phyloP scores from a whole-genome alignment of 306 rosid genomes.

The Casuarina glauca region DNA sequence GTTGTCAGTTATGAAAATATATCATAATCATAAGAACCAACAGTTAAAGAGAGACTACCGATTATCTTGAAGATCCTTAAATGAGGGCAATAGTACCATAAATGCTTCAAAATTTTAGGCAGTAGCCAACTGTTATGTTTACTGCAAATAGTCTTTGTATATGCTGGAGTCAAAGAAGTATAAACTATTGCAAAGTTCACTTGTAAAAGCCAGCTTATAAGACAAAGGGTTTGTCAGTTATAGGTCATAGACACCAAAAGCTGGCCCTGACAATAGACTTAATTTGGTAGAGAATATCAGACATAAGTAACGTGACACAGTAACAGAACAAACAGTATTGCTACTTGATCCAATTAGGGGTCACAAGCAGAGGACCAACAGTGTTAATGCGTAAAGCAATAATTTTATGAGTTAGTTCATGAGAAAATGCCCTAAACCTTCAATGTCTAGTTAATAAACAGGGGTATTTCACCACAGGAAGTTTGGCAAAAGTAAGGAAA shows the following conservation, averaged over 20 bases:
- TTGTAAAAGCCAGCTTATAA: background rate
- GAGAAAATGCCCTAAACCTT: background rate
- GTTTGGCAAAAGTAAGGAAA: background rate
- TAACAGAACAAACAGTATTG: background rate
- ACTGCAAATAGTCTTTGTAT: background rate
- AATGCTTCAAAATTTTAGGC: too few species aligned
- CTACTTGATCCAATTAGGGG: background rate
- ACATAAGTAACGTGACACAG: background rate
- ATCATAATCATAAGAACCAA: background rate
- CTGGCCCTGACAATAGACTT: background rate
- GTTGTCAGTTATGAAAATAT: background rate
- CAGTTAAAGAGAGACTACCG: background rate
- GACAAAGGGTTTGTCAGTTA: background rate
- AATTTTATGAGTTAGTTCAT: background rate
- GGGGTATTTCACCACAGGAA: background rate
- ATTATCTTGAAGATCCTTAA: background rate
- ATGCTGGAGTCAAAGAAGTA: background rate
- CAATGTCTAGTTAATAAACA: too few species aligned
- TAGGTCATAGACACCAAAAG: background rate
- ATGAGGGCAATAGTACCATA: background rate
- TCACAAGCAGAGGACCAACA: background rate
- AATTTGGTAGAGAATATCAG: background rate
- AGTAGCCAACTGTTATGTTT: background rate
- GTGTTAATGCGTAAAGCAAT: background rate
- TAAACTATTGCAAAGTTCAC: background rate